These are phyloP conservation scores for Didymella lethalis DNA, from an alignment of 2,329 filamentous ascomycete genomes.

Conservation along the genomic window DNA sequence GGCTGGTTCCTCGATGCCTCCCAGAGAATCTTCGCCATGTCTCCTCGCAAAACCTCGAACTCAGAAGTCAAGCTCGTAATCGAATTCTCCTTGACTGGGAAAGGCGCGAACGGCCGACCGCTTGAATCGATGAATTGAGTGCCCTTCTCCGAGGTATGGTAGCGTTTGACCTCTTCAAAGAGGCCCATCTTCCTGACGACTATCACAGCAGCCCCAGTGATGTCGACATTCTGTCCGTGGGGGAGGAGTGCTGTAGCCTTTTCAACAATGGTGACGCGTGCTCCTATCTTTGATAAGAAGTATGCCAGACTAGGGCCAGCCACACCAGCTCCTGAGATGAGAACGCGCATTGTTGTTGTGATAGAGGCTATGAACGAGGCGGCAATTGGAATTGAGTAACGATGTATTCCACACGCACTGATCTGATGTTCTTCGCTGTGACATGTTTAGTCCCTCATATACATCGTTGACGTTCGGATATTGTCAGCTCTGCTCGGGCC, in stretches of 20 bases:
- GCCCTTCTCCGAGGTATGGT: slow-evolving; percentile 52
- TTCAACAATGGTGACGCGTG: slow-evolving; percentile 52
- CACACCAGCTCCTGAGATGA: slow-evolving; percentile 46
- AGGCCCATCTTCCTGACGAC: slow-evolving; percentile 53
- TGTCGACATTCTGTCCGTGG: slow-evolving; percentile 55
- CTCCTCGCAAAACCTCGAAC: slow-evolving; percentile 43
- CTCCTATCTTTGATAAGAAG: slow-evolving; percentile 37
- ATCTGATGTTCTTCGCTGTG: neutral
- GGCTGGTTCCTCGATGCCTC: slow-evolving; percentile 13
- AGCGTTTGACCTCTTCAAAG: slow-evolving; percentile 43
- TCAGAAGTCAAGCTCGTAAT: slow-evolving; percentile 30
- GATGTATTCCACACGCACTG: neutral
- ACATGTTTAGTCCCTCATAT: neutral
- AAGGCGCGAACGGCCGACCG: slow-evolving; percentile 25
- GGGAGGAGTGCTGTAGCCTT: slow-evolving; percentile 47
- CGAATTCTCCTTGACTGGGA: slow-evolving; percentile 27
- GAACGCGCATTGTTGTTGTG: slow-evolving; percentile 40
- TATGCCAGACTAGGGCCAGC: slow-evolving; percentile 50
- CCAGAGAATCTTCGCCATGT: slow-evolving; percentile 45
- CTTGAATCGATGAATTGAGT: slow-evolving; percentile 43
- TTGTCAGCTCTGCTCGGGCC: neutral
- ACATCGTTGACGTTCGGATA: slow-evolving; percentile 1
- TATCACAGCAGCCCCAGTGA: slow-evolving; percentile 52
- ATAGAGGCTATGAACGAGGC: neutral
- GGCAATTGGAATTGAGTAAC: neutral